Evolutionary conservation across 2,329 filamentous ascomycete species (phyloP), one percentile per base, ranked within the genome.

Genomic region (Aurifilum marmelostoma): DNA sequence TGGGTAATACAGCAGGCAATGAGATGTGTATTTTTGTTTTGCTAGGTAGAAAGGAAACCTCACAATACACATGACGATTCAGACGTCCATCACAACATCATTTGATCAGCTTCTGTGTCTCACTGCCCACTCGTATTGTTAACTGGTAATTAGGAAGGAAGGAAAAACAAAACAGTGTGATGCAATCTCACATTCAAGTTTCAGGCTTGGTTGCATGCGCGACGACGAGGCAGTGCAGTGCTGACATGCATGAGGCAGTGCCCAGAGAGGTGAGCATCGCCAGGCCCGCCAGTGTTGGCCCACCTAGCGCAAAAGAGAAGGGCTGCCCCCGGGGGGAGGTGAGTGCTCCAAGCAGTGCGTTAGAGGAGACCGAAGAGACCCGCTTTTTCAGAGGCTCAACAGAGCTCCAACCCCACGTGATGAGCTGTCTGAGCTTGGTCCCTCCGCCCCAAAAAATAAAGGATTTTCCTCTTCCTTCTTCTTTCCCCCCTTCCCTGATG

Each of bases 371-470:
- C 32, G 11, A 1, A 7, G 37, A 37, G 63, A 9, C 63, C 69
- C 69, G 52, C 69, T 64, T 71, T n/a, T 65, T 65, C 61, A 7
- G 59, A 71, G 69, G 67, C 69, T 71, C 60, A 69, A 71, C 50
- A 71, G 8, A 71, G 67, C 58, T n/a, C 43, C 24, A 41, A 58
- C 65, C 50, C 52, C 69, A 69, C 68, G 65, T 71, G 69, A 69
- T 68, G 41, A 47, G 58, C 65, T 6, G 34, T 21, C n/a, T 9
- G 39, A 50, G 50, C 47, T 47, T 54, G 32, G 12, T 63, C 41
- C 43, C n/a, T 37, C 27, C 41, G 27, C 50, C 52, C 18, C 21
- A 8, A 2, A n/a, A 63, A 66, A 69, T 65, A 65, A 69, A 67
- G 68, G 62, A 64, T 69, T 70, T 69, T 24, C 59, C 39, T 41